Evolutionary conservation across 495 filamentous ascomycete species (phyloP), one percentile per base, ranked within the genome.

Genomic region (Patellaria atrata): DNA sequence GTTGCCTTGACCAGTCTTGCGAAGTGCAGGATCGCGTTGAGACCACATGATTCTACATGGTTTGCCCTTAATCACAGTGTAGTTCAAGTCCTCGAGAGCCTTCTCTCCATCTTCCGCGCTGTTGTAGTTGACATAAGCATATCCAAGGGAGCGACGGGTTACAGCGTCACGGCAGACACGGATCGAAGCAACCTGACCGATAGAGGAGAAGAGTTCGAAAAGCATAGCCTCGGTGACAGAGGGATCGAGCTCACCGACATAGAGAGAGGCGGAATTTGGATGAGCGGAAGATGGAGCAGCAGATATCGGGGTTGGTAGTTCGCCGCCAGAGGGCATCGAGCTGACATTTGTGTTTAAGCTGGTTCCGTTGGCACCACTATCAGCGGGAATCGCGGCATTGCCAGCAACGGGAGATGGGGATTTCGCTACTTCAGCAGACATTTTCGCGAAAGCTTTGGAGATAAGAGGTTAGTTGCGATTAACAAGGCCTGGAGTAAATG

Each of bases 21-120:
- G 89, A 52, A 96, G 71, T 57, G 87, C 89, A 45, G 89, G 89
- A 63, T 99, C 89, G 62, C 89, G 89, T 71, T 99, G 89, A 40
- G 91, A 96, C 89, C 89, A 99, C 89, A 99, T 99, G 71, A 99
- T 99, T 60, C 89, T 89, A 77, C 91, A 96, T 22, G 89, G 87
- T 57, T 82, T 84, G 51, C 83, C 83, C 74, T 96, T 96, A 70
- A 99, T 96, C 45, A 93, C 67, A 40, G 91, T 99, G 68, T 99
- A 99, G 75, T 99, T 99, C 41, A 99, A 74, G 63, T 99, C 89
- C 64, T 99, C 89, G 31, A 99, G 75, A 42, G 89, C 89, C 59
- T 87, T 87, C 70, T 99, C 89, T 50, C 89, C 89, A 56, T 99
- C 91, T 40, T 72, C 61, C 22, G 85, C 85, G 62, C 82, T 91